Evolutionary conservation across 1,139 yeast species (phyloP).

Genomic region (Suhomyces panamericanus): DNA sequence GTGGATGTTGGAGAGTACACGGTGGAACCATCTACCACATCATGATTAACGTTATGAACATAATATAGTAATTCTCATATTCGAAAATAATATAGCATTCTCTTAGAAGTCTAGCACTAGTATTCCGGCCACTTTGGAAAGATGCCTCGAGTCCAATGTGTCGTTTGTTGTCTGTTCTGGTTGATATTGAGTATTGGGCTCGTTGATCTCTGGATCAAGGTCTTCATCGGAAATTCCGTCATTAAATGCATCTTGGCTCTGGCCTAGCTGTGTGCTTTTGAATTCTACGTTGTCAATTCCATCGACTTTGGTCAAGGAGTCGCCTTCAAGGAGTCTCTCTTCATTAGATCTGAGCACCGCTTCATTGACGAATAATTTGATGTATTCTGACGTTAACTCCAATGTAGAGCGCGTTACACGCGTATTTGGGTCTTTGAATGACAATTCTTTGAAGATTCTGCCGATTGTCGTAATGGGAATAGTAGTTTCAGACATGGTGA

Average conservation of each 20-base stretch:
- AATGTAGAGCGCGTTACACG: slow-evolving; percentile 52
- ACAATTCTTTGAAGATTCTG: slow-evolving; percentile 51
- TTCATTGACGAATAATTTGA: slow-evolving; percentile 60
- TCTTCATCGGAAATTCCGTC: slow-evolving; percentile 14
- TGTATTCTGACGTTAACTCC: slow-evolving; percentile 54
- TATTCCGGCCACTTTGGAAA: slow-evolving; percentile 55
- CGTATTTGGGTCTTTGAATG: slow-evolving; percentile 51
- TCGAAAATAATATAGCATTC: no score
- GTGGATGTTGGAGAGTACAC: slow-evolving; percentile 21
- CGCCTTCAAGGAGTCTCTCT: slow-evolving; percentile 39
- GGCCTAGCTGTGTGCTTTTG: slow-evolving; percentile 7
- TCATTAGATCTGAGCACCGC: slow-evolving; percentile 65
- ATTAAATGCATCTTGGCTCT: slow-evolving; percentile 11
- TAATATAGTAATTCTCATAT: background rate
- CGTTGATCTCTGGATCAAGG: slow-evolving; percentile 18
- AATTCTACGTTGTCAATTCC: slow-evolving; percentile 32
- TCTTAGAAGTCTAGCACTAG: slow-evolving; percentile 53
- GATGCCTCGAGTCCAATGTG: slow-evolving; percentile 51
- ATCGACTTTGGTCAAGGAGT: slow-evolving; percentile 26
- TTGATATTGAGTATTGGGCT: slow-evolving; percentile 24
- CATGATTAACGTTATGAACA: background rate
- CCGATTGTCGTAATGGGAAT: slow-evolving; percentile 51
- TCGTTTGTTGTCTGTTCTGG: slow-evolving; percentile 26
- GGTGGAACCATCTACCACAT: background rate
- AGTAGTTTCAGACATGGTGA: slow-evolving; percentile 1